These are phyloP conservation scores for Phytophthora idaei DNA, from an alignment of 352 stramenopile genomes.

Conservation along the genomic window DNA sequence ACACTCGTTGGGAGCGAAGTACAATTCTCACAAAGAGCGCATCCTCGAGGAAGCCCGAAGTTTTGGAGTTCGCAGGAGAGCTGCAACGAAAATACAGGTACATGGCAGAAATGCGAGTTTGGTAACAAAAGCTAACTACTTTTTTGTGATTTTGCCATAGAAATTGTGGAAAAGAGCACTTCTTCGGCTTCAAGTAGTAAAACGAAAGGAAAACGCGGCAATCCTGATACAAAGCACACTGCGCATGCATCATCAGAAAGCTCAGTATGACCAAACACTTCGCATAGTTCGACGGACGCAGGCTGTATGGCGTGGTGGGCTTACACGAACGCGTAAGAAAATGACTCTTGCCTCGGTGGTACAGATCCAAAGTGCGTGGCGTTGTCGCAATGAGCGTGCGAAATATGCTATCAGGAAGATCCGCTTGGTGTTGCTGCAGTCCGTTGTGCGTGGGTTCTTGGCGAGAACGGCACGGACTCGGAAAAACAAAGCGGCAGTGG, in stretches of 20 bases:
- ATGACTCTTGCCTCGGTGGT: conserved; percentile 26
- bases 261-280: conserved; percentile 23
- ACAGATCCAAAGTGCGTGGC: conserved; percentile 41
- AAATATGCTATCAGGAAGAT: conserved; percentile 40
- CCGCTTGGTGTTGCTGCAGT: conserved; percentile 39
- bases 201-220: conserved; percentile 28
- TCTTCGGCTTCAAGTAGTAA: conserved; percentile 15
- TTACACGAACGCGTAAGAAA: conserved; percentile 22
- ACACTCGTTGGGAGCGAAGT: conserved; percentile 51
- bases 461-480: conserved; percentile 14
- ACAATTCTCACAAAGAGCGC: conserved; percentile 54
- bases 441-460: conserved; percentile 33
- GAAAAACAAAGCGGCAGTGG: conserved; percentile 22
- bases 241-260: conserved; percentile 33
- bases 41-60: conserved; percentile 50
- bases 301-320: conserved; percentile 35
- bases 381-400: conserved; percentile 30
- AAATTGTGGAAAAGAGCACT: conserved; percentile 32
- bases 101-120: not conserved
- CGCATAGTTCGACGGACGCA: conserved; percentile 30
- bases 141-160: conserved; percentile 18
- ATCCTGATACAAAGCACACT: conserved; percentile 34
- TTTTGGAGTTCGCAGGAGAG: conserved; percentile 53
- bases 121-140: not conserved
- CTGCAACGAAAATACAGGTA: conserved; percentile 64